A percentile compares a stretch with the other conserved stretches of the same genome.
Evolutionary conservation across 2,329 filamentous ascomycete genomes (phyloP).

Genomic region (Huntiella savannae): DNA sequence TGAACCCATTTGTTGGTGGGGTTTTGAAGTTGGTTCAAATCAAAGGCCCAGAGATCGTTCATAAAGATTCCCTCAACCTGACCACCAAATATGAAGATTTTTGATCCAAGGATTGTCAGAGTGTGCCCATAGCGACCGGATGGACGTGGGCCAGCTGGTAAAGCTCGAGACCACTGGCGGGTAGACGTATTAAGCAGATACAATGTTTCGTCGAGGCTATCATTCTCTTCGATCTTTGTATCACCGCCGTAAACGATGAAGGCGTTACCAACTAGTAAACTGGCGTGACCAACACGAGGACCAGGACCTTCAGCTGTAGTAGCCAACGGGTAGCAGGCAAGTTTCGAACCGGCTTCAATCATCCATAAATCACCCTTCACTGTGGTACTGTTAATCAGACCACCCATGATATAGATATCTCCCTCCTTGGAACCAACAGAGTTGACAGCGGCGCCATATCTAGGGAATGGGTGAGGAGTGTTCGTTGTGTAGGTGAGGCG

Average conservation of each 20-base stretch:
- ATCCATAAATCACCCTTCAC: conserved; percentile 97
- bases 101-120: conserved; percentile 87
- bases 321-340: conserved; percentile 79
- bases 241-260: conserved; percentile 98
- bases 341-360: conserved; percentile 73
- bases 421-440: conserved; percentile 85
- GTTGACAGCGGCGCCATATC: conserved; percentile 95
- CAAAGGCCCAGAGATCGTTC: conserved; percentile 90
- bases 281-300: conserved; percentile 83
- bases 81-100: conserved; percentile 92
- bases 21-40: conserved; percentile 83
- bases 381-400: conserved; percentile 80
- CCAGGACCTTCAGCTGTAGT: conserved; percentile 89
- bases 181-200: conserved; percentile 96
- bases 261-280: conserved; percentile 87
- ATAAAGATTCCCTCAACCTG: conserved; percentile 97
- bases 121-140: conserved; percentile 91
- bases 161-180: conserved; percentile 88
- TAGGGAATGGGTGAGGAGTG: conserved; percentile 73
- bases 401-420: conserved; percentile 94
- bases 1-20: conserved; percentile 88
- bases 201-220: conserved; percentile 81
- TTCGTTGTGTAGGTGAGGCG: conserved; percentile 69
- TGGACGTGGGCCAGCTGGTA: conserved; percentile 70
- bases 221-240: conserved; percentile 86